Base-by-base conservation (phyloP, 441 rosid genomes). In the Dalechampia spathulata region DNA sequence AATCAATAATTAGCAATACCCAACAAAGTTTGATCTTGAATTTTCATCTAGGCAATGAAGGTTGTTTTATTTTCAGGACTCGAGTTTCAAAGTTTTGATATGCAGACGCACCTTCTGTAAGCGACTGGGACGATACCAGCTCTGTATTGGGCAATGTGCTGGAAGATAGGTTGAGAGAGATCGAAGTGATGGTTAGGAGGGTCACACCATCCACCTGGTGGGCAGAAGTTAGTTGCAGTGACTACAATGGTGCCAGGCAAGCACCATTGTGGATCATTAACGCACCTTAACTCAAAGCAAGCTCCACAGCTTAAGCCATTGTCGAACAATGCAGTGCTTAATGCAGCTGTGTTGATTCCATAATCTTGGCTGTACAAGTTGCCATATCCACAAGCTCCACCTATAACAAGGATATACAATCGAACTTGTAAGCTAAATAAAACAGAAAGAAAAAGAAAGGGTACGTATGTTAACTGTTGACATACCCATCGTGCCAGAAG, bases 401-500 rank as follows among this genome's bases (percentile, higher is more conserved):
- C 76, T 75, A 36, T 1, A 65, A 51, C 46, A 32, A n/a, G n/a
- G 20, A 14, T 11, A 7, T 21, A 46, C 12, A 23, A 21, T 20
- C n/a, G n/a, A 43, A 28, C 5, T n/a, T 28, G 28, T 16, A 28
- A 22, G 22, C 60, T 8, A 41, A 3, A 32, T 44, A 43, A 2
- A 15, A 28, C 8, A 3, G 3, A 32, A 10, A 51, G 12, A 9
- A 17, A 4, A 34, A 17, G 3, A 34, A 3, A 10, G 26, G 4
- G 0, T 34, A 20, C 41, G 8, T 12, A 30, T 12, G 22, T 5
- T 15, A 12, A 49, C 27, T 8, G 7, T 5, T 5, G 2, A 20
- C 2, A 6, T 23, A 85, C 97, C 98, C 97, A 90, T 87, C 34
- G 96, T 87, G 45, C 98, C 98, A 13, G 98, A 79, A 60, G 98